These are phyloP conservation scores for Globisporangium rhizosaccharum DNA, from an alignment of 352 stramenopile species.

Conservation along the genomic window DNA sequence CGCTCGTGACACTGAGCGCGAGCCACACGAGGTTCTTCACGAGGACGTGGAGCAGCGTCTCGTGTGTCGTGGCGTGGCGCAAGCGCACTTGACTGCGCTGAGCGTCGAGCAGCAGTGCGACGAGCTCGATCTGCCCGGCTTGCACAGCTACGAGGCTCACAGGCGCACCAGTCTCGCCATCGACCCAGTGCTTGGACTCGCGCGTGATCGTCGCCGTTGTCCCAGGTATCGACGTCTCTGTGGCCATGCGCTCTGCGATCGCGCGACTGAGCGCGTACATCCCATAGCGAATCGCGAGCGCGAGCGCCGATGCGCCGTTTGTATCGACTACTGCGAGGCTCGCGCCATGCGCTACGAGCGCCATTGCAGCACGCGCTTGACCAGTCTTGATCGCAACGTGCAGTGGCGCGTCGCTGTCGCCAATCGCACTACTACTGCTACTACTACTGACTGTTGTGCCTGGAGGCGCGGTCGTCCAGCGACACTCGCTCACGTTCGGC, in stretches of 20 bases:
- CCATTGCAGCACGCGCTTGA: constrained; percentile 28
- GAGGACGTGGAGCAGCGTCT: constrained; percentile 39
- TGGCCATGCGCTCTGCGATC: constrained; percentile 10
- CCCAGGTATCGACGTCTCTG: neutral
- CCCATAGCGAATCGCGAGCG: constrained; percentile 49
- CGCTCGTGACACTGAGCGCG: constrained; percentile 10
- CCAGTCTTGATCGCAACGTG: constrained; percentile 59
- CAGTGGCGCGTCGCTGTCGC: constrained; percentile 36
- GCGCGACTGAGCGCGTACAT: constrained; percentile 46
- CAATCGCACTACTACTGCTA: constrained; percentile 5
- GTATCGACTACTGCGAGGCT: constrained; percentile 36
- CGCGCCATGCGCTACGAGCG: constrained; percentile 43
- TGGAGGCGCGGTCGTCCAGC: constrained; percentile 14
- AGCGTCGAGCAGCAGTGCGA: constrained; percentile 44
- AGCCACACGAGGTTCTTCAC: constrained; percentile 41
- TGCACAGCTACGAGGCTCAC: constrained; percentile 43
- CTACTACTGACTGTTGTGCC: neutral
- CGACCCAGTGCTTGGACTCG: constrained; percentile 28
- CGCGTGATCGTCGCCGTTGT: neutral
- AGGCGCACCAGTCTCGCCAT: constrained; percentile 38
- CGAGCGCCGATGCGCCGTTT: constrained; percentile 30
- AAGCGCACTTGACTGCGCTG: constrained; percentile 17
- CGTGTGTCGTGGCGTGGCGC: constrained; percentile 17
- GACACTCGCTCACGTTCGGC: constrained; percentile 17
- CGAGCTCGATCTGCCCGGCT: constrained; percentile 56